Percentiles rank a stretch among this genome's conserved stretches.
These are phyloP conservation scores for Ophiostoma quercus DNA, from an alignment of 2,329 filamentous ascomycete genomes.

Conservation along the genomic window DNA sequence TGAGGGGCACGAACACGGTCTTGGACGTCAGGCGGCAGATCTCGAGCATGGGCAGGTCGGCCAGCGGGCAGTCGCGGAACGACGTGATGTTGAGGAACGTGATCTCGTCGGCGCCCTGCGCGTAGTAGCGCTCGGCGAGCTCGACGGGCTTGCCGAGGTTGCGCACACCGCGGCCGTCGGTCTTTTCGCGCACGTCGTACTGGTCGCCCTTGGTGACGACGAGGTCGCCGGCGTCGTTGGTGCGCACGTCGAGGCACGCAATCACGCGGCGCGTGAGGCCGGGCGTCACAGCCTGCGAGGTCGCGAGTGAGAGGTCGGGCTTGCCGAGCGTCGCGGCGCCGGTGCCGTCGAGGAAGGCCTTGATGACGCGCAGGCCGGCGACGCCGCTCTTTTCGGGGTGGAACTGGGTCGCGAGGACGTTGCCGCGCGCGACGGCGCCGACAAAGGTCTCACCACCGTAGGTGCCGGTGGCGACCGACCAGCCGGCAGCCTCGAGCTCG, in stretches of 20 bases:
- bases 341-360: constrained; percentile 76
- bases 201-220: constrained; percentile 98
- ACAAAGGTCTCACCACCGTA: constrained; percentile 90
- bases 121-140: constrained; percentile 89
- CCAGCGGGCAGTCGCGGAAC: constrained; percentile 90
- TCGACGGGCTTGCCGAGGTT: constrained; percentile 97
- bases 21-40: constrained; percentile 78
- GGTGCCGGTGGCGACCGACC: constrained; percentile 83
- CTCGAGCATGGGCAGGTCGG: constrained; percentile 93
- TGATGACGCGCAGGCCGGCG: constrained; percentile 76
- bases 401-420: constrained; percentile 89
- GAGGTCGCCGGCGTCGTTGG: constrained; percentile 89
- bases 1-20: constrained; percentile 92
- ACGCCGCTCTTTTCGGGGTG: constrained; percentile 96
- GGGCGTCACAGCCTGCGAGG: constrained; percentile 7
- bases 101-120: constrained; percentile 92
- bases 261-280: constrained; percentile 91
- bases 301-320: not conserved
- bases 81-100: constrained; percentile 98
- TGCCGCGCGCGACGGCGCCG: constrained; percentile 78
- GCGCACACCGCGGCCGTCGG: constrained; percentile 61
- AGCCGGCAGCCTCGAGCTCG: constrained; percentile 73
- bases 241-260: constrained; percentile 89
- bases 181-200: constrained; percentile 94
- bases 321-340: constrained; percentile 48